phyloP scores from a whole-genome alignment of 768 basidiomycete genomes.

The Pisolithus marmoratus region DNA sequence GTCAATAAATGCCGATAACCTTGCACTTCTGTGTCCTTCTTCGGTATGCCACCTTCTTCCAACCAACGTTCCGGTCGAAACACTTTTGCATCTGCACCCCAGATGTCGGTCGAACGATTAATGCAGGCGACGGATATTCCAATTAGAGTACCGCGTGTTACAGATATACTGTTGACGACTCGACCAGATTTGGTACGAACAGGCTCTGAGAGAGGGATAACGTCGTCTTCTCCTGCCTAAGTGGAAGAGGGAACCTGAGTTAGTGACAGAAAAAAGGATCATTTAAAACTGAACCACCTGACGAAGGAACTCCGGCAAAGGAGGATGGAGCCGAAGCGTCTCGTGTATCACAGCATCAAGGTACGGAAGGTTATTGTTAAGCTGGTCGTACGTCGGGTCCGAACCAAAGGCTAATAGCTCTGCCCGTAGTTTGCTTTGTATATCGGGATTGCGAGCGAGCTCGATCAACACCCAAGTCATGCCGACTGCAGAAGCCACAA shows the following conservation, averaged over 20 bases:
- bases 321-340: conserved; percentile 20
- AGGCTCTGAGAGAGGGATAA: conserved; percentile 50
- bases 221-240: conserved; percentile 47
- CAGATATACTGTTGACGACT: conserved; percentile 31
- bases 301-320: conserved; percentile 19
- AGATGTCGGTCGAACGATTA: conserved; percentile 48
- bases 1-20: conserved; percentile 38
- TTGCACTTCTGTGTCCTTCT: conserved; percentile 28
- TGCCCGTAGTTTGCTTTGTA: conserved; percentile 35
- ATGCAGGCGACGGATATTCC: conserved; percentile 38
- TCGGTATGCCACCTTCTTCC: conserved; percentile 13
- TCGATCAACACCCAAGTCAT: conserved; percentile 4
- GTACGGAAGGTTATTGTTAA: conserved; percentile 44
- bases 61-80: conserved; percentile 69
- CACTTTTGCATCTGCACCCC: conserved; percentile 55
- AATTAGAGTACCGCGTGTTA: conserved; percentile 45
- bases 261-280: not conserved
- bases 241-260: not conserved
- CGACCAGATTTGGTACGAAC: conserved; percentile 31
- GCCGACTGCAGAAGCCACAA: not conserved
- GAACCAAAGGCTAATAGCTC: conserved; percentile 38
- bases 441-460: conserved; percentile 35
- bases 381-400: conserved; percentile 52
- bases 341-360: conserved; percentile 45
- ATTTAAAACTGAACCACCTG: conserved; percentile 2